Conservation (phyloP, 2,329 filamentous ascomycete genomes). For the Cercospora sojina region DNA sequence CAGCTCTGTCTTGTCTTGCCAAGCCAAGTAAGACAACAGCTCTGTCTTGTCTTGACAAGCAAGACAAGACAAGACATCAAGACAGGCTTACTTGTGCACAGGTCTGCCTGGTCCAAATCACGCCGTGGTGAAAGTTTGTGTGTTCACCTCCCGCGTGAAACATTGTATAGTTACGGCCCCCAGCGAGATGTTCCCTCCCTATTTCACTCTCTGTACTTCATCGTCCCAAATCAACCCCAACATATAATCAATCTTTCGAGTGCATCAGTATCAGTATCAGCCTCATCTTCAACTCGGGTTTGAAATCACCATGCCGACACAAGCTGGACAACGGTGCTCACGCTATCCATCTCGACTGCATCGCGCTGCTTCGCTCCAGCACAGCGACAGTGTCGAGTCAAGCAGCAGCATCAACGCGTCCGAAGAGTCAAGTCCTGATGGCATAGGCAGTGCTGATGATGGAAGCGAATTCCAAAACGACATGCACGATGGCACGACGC, state of each 20-base stretch:
- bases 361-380: not conserved
- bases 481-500: slow-evolving; percentile 2
- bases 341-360: slow-evolving; percentile 1
- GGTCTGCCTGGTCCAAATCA: too few relatives aligned
- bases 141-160: not conserved
- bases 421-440: not conserved
- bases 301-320: not conserved
- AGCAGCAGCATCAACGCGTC: not conserved
- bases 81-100: too few relatives aligned
- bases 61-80: too few relatives aligned
- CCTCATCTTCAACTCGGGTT: not conserved
- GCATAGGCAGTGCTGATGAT: not conserved
- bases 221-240: not conserved
- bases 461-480: not conserved
- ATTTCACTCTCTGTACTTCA: not conserved
- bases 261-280: not conserved
- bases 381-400: slow-evolving; percentile 6
- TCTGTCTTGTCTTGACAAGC: too few relatives aligned
- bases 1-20: too few relatives aligned
- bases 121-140: not conserved
- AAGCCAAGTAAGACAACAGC: too few relatives aligned
- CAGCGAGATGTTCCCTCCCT: not conserved
- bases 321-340: not conserved
- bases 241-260: not conserved
- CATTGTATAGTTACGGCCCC: not conserved